Conservation (phyloP, 257 asterid genomes). For the Mentha longifolia region DNA sequence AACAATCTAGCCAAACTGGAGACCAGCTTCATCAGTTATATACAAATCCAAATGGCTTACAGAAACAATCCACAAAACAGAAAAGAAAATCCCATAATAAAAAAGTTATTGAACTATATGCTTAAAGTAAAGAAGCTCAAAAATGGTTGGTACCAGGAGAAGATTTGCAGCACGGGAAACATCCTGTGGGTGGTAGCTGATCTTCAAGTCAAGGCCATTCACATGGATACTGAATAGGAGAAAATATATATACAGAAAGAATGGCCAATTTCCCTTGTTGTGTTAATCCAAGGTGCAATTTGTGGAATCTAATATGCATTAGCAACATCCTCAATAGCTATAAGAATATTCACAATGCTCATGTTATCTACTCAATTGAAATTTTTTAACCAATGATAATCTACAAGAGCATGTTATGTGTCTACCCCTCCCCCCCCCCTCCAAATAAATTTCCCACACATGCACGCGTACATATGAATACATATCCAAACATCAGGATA, state of each 20-base stretch:
- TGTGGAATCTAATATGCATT: constrained; percentile 5
- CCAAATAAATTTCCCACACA: not conserved
- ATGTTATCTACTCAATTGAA: constrained; percentile 20
- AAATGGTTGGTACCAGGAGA: constrained; percentile 71
- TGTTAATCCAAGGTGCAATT: not conserved
- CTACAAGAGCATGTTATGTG: constrained; percentile 7
- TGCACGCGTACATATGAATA: not conserved
- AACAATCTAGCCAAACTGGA: constrained; percentile 18
- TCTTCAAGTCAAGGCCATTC: constrained; percentile 64
- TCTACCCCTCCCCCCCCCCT: not conserved
- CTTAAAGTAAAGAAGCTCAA: constrained; percentile 14
- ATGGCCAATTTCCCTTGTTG: constrained; percentile 1
- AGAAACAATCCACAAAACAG: constrained; percentile 6
- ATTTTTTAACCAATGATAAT: constrained; percentile 10
- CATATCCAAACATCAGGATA: constrained; percentile 56
- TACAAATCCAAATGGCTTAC: constrained; percentile 15
- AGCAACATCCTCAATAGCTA: constrained; percentile 14
- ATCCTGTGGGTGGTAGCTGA: constrained; percentile 93
- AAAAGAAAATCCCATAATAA: constrained; percentile 1
- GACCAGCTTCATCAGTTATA: constrained; percentile 17
- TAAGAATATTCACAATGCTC: constrained; percentile 14
- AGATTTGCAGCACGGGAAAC: constrained; percentile 84
- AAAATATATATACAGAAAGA: not conserved
- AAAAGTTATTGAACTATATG: constrained; percentile 28
- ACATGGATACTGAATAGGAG: not conserved